phyloP scores from a whole-genome alignment of 2,329 filamentous ascomycete genomes.

The Xylariaceae sp. region DNA sequence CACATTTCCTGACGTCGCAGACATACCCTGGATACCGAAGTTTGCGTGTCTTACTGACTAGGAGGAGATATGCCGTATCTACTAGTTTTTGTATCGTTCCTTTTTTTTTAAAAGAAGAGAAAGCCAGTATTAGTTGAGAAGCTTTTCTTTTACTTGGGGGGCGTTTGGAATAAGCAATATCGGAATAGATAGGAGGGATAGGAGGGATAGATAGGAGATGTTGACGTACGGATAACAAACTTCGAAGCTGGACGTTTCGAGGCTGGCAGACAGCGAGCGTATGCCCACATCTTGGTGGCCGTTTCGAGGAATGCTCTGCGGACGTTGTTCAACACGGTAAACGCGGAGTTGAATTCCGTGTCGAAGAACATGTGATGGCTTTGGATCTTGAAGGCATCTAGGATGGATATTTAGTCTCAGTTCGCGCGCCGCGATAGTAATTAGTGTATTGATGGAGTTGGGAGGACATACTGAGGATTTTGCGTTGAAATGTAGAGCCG shows the following conservation, averaged over 20 bases:
- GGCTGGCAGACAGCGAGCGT: constrained; percentile 52
- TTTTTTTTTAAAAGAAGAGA: constrained; percentile 25
- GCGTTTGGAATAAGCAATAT: too few relatives aligned
- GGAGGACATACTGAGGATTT: constrained; percentile 57
- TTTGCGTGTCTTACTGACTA: constrained; percentile 50
- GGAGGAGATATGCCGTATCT: constrained; percentile 56
- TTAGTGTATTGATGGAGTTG: background rate
- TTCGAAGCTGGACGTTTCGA: constrained; percentile 49
- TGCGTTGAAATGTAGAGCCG: constrained; percentile 74
- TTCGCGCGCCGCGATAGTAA: too few relatives aligned
- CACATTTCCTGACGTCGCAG: constrained; percentile 54
- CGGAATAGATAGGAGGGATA: too few relatives aligned
- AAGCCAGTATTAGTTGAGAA: too few relatives aligned
- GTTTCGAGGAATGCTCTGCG: constrained; percentile 70
- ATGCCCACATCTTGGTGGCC: constrained; percentile 67
- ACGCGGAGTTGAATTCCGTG: constrained; percentile 65
- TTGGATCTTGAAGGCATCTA: constrained; percentile 72
- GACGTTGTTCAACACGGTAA: constrained; percentile 68
- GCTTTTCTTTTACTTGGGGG: too few relatives aligned
- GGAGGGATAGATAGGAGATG: background rate
- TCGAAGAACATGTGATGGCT: constrained; percentile 81
- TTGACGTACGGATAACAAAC: constrained; percentile 58
- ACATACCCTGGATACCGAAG: constrained; percentile 45
- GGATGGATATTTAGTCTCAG: constrained; percentile 5
- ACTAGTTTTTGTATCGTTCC: constrained; percentile 62